phyloP scores from a whole-genome alignment of 2,329 filamentous ascomycete species.

The Pseudogymnoascus sp. region DNA sequence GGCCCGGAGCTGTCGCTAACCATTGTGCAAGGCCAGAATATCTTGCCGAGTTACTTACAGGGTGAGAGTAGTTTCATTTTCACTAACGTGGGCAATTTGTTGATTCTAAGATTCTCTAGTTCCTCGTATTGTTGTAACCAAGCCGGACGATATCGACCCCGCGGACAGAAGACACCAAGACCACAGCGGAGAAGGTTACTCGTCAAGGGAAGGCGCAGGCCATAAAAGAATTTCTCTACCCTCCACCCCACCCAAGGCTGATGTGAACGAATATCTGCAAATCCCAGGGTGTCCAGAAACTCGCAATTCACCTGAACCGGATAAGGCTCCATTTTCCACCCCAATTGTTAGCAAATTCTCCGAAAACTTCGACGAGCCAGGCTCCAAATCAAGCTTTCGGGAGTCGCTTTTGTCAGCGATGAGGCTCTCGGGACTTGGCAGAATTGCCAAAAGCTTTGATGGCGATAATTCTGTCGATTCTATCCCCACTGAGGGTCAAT shows the following conservation, averaged over 20 bases:
- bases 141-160: not conserved
- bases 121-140: not conserved
- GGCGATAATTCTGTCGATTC: not conserved
- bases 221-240: not conserved
- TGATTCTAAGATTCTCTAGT: not conserved
- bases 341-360: not conserved
- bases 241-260: not conserved
- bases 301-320: not conserved
- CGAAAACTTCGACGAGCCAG: not conserved
- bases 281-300: not conserved
- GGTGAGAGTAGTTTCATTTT: not conserved
- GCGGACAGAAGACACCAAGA: not conserved
- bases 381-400: not conserved
- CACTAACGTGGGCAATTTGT: not conserved
- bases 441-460: not conserved
- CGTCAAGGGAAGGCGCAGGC: not conserved
- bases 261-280: not conserved
- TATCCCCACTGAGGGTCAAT: not conserved
- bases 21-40: not conserved
- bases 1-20: not conserved
- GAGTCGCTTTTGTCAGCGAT: not conserved
- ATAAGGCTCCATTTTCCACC: not conserved
- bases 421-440: not conserved
- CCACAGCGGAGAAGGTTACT: not conserved
- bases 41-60: not conserved